These are phyloP conservation scores for Cyclotella kingstonii DNA, from an alignment of 108 stramenopile species.

Conservation along the genomic window DNA sequence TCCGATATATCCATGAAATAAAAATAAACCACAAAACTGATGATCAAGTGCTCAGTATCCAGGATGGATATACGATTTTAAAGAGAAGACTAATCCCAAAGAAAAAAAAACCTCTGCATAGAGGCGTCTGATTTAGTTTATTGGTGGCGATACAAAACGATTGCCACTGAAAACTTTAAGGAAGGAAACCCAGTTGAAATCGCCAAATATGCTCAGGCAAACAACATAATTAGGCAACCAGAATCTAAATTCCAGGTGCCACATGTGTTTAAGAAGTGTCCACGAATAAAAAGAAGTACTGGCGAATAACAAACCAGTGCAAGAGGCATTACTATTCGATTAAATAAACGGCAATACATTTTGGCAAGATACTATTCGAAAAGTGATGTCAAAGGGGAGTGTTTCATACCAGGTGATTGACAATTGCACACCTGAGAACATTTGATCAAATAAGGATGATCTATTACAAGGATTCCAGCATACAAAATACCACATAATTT, in stretches of 20 bases:
- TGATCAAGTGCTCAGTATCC: background rate
- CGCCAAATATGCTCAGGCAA: constrained; percentile 27
- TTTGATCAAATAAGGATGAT: background rate
- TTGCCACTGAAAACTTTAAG: constrained; percentile 3
- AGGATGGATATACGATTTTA: background rate
- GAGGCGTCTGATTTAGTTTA: constrained; percentile 31
- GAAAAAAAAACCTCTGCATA: constrained; percentile 16
- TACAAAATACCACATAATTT: constrained; percentile 41
- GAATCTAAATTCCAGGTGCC: constrained; percentile 54
- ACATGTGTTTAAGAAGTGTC: constrained; percentile 9
- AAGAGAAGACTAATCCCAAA: background rate
- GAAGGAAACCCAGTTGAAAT: constrained; percentile 31
- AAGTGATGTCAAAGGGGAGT: too few species aligned
- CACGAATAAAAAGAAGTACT: constrained; percentile 30
- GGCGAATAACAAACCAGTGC: too few species aligned
- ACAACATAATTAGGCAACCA: constrained; percentile 24
- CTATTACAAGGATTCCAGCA: background rate
- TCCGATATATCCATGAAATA: constrained; percentile 20
- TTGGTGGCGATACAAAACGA: constrained; percentile 9
- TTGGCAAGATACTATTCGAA: too few species aligned
- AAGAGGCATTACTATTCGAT: too few species aligned
- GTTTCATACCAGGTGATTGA: too few species aligned
- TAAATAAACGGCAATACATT: too few species aligned
- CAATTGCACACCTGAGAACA: background rate
- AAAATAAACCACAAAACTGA: constrained; percentile 35